Percentiles rank a stretch among this genome's conserved stretches.
Conservation (phyloP, 2,329 filamentous ascomycete species). For the Triangularia setosa region DNA sequence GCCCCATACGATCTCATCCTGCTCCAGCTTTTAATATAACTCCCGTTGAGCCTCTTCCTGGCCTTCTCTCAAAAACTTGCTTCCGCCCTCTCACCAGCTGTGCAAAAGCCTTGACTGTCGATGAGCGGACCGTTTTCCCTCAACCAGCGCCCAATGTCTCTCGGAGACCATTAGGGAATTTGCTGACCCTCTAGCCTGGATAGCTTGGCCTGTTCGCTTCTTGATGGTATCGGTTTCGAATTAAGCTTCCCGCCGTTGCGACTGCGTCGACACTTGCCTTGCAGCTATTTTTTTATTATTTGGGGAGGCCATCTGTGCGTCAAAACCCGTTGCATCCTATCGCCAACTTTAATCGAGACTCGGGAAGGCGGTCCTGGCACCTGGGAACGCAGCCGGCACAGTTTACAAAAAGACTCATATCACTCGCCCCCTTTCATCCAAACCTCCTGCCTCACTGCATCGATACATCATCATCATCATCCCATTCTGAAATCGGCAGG, state of each 20-base stretch:
- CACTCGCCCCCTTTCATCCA: conserved; percentile 11
- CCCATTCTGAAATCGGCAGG: neutral
- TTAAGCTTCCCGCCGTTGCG: conserved; percentile 26
- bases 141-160: neutral
- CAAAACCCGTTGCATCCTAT: conserved; percentile 18
- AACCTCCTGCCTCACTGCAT: neutral
- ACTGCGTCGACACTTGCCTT: conserved; percentile 31
- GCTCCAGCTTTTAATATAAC: conserved; percentile 30
- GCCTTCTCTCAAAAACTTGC: neutral
- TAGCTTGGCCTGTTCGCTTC: conserved; percentile 16
- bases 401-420: conserved; percentile 24
- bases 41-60: conserved; percentile 20
- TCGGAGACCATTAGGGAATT: conserved; percentile 6
- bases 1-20: conserved; percentile 27
- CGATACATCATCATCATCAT: conserved; percentile 1
- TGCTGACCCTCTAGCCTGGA: conserved; percentile 13
- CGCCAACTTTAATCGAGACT: conserved; percentile 7
- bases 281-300: conserved; percentile 31
- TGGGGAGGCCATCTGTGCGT: conserved; percentile 37
- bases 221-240: conserved; percentile 16
- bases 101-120: neutral
- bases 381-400: conserved; percentile 11
- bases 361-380: conserved; percentile 9
- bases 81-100: neutral
- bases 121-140: conserved; percentile 8